These are phyloP conservation scores for Chaetomiaceae sp. DNA, from an alignment of 2,329 filamentous ascomycete genomes.

Conservation along the genomic window DNA sequence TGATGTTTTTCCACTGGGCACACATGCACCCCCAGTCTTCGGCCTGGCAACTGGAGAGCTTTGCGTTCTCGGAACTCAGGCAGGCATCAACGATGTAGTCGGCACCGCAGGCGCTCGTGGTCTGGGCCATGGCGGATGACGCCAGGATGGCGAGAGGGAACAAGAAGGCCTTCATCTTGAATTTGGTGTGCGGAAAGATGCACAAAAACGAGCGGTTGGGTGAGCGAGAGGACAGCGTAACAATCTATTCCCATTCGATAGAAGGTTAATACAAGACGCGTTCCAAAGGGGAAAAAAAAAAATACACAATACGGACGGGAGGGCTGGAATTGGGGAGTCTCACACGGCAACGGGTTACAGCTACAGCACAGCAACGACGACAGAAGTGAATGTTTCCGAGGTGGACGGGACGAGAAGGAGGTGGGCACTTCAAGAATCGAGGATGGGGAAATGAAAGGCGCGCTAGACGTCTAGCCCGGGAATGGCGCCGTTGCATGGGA, in stretches of 20 bases:
- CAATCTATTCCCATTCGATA: background rate
- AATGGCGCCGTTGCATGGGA: constrained; percentile 2
- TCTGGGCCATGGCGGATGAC: constrained; percentile 34
- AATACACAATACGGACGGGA: background rate
- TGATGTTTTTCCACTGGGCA: constrained; percentile 40
- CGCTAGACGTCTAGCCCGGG: constrained; percentile 4
- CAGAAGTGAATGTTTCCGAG: background rate
- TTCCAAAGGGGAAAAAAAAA: no score
- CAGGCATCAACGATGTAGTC: constrained; percentile 46
- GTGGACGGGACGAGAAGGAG: background rate
- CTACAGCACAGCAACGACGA: constrained; percentile 5
- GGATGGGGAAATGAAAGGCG: constrained; percentile 9
- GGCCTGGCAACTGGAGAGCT: constrained; percentile 36
- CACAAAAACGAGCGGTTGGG: background rate
- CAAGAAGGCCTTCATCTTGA: constrained; percentile 43
- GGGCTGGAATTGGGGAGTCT: constrained; percentile 13
- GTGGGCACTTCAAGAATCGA: background rate
- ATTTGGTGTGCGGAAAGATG: background rate
- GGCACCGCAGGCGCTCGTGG: constrained; percentile 37
- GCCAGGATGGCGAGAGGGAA: constrained; percentile 39
- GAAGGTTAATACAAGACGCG: constrained; percentile 1
- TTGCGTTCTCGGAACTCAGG: constrained; percentile 38
- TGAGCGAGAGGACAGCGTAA: constrained; percentile 4
- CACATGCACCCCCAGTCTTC: constrained; percentile 48
- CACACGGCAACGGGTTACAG: constrained; percentile 17